Base-by-base conservation (phyloP, 352 stramenopile genomes). In the Pythium sp. region DNA sequence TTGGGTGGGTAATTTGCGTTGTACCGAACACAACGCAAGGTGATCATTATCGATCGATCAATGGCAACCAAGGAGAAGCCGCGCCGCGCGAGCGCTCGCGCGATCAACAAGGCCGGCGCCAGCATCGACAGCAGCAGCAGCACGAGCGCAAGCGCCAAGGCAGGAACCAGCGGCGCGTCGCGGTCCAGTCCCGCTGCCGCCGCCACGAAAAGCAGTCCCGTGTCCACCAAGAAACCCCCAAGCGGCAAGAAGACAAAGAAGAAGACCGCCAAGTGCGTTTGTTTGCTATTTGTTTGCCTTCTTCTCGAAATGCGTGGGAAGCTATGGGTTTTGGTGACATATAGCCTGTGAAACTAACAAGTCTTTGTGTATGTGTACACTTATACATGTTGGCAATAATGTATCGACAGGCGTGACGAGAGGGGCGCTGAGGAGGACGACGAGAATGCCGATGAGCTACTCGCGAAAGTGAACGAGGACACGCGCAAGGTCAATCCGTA, bases 381-480 rank as follows among this genome's bases (percentile, higher is more conserved):
- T 15, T 58, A 24, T 58, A 5, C 24, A 20, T 26, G 51, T 11
- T 46, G 43, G 43, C 11, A 22, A 12, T 51, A 12, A 11, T 51
- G 18, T 9, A 22, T 51, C 18, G 7, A 51, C 18, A 51, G 43
- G 20, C 18, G 43, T 51, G 62, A 68, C 14, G 53, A 69, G 18
- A 47, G 62, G 4, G 32, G 47, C 41, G 62, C 49, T 1, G 53
- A 72, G 5, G 71, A 75, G 2, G 75, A 82, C 7, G 75, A 82
- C 38, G 69, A 32, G 1, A 73, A 74, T 12, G 68, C 68, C 28
- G 69, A 86, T 7, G 77, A 79, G 43, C 64, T 88, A 64, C 67
- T 84, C 57, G 77, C 78, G 9, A 70, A 74, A 30, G 74, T 91
- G 60, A 77, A 64, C 34, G 67, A 64, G n/a, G 81, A 88, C 64